Evolutionary conservation across 2,329 filamentous ascomycete species (phyloP), one percentile per base, ranked within the genome.

Genomic region (Verticillium dahliae): DNA sequence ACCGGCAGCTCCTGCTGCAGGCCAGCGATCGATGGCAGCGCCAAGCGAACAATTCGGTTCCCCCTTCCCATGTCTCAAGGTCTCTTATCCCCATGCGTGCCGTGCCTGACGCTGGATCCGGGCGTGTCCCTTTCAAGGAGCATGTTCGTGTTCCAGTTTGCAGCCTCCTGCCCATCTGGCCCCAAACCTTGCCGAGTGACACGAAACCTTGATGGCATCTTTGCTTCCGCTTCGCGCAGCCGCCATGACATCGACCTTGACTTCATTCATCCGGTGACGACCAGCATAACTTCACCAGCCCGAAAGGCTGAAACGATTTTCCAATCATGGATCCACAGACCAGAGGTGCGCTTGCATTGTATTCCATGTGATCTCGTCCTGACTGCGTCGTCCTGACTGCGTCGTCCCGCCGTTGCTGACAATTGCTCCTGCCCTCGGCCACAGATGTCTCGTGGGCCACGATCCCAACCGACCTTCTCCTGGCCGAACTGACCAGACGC

Each of bases 401-500:
- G n/a, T n/a, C 45, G 45, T 52, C n/a, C 45, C 22, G 22, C 45
- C 10, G 45, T 31, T 27, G 45, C 45, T 52, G 18, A 52, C 45
- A n/a, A 27, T 52, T 18, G 9, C 9, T 52, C 18, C 18, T 18
- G 9, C 18, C 45, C 45, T 18, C 7, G 45, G 18, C 22, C 6
- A 9, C 62, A 78, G 77, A 73, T 65, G 66, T 68, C 45, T 70
- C 72, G 35, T 78, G 82, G 81, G 75, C 80, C 55, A 78, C 77
- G n/a, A 74, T 85, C 39, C 75, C 84, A 3, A 85, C 82, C 62
- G 73, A 80, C 41, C 61, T 80, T 45, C 77, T 86, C 57, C 76
- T 80, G 57, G 80, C 80, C 65, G 84, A 86, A 69, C 75, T 86
- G 22, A 73, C 76, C 35, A 76, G 77, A 66, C 80, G 84, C 61